Evolutionary conservation across 768 basidiomycete genomes (phyloP).

Genomic region (Mycena amicta): DNA sequence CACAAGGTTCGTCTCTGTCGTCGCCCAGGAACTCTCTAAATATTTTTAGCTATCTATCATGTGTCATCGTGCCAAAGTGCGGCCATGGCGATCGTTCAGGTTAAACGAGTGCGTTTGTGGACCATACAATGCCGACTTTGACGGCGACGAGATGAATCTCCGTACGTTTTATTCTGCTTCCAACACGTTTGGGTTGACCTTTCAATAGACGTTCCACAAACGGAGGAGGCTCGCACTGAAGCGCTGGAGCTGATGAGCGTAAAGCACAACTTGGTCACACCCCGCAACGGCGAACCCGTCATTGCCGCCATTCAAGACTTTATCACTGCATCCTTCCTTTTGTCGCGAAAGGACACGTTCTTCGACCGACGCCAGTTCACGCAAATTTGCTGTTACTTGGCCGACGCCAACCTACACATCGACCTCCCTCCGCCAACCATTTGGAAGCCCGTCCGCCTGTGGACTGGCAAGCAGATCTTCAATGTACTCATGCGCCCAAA

Average conservation of each 20-base stretch:
- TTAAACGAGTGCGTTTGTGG: slow-evolving; percentile 99
- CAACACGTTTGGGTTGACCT: slow-evolving; percentile 1
- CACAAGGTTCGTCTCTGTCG: slow-evolving; percentile 66
- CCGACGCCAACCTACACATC: slow-evolving; percentile 88
- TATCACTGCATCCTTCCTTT: slow-evolving; percentile 96
- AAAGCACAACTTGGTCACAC: slow-evolving; percentile 96
- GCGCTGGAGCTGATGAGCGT: slow-evolving; percentile 97
- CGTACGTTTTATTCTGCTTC: slow-evolving; percentile 53
- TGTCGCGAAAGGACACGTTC: slow-evolving; percentile 91
- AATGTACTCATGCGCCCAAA: slow-evolving; percentile 96
- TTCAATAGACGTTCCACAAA: slow-evolving; percentile 89
- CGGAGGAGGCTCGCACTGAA: slow-evolving; percentile 96
- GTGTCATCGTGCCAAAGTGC: slow-evolving; percentile 93
- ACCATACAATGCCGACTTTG: slow-evolving; percentile 99
- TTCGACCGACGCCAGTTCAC: slow-evolving; percentile 94
- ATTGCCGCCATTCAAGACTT: slow-evolving; percentile 99
- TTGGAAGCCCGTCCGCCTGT: slow-evolving; percentile 87
- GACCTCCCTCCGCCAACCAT: slow-evolving; percentile 95
- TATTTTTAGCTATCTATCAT: slow-evolving; percentile 85
- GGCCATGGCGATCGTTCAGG: slow-evolving; percentile 97
- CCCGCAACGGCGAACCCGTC: slow-evolving; percentile 97
- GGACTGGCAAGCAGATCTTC: slow-evolving; percentile 99
- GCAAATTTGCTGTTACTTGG: slow-evolving; percentile 94
- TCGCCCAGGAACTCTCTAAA: slow-evolving; percentile 4
- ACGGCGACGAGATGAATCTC: slow-evolving; percentile 99